phyloP scores from a whole-genome alignment of 2,329 filamentous ascomycete species.

The Cordyceps farinosa region DNA sequence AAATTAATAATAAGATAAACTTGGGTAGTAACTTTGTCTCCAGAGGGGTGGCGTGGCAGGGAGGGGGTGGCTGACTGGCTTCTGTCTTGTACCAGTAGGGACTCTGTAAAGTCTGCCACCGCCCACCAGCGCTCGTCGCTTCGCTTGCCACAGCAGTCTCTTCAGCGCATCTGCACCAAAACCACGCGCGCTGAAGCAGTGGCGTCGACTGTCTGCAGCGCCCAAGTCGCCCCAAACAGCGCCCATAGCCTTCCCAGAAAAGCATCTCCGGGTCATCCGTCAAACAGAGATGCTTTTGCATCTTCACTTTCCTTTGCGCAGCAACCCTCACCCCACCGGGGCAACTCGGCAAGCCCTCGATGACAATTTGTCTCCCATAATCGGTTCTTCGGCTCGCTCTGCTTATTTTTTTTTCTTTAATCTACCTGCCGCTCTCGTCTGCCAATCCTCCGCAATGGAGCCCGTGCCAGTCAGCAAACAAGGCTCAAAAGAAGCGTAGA shows the following conservation, averaged over 20 bases:
- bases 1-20: slow-evolving; percentile 7
- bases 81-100: too few species aligned
- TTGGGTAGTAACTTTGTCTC: neutral
- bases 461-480: slow-evolving; percentile 11
- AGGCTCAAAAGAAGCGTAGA: slow-evolving; percentile 15
- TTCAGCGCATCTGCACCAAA: neutral
- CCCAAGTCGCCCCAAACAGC: neutral
- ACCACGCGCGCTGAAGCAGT: neutral
- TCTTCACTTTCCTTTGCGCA: too few species aligned
- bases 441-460: neutral
- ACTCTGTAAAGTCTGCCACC: too few species aligned
- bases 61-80: neutral
- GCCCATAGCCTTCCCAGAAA: neutral
- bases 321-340: too few species aligned
- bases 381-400: neutral
- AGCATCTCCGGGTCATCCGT: neutral
- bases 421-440: neutral
- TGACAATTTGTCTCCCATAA: neutral
- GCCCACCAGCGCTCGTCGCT: too few species aligned
- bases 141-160: neutral
- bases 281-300: neutral
- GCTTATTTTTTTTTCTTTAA: neutral
- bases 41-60: neutral
- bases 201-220: neutral
- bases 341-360: neutral